Evolutionary conservation across 2,329 filamentous ascomycete genomes (phyloP).

Genomic region (Stachybotrys elegans): DNA sequence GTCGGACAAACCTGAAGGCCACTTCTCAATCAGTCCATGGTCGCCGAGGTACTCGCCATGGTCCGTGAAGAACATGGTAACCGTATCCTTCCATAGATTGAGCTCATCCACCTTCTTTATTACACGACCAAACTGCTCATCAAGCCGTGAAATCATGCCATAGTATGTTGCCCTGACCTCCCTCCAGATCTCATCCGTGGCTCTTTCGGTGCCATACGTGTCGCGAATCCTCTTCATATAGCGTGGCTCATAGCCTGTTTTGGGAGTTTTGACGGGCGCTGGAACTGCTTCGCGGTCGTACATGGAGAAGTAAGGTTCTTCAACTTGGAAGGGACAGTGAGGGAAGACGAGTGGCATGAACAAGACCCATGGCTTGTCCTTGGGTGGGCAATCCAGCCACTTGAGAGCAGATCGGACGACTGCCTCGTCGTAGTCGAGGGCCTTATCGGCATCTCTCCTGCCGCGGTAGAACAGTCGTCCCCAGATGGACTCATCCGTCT

Average conservation of each 20-base stretch:
- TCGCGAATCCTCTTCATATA: conserved; percentile 35
- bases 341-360: conserved; percentile 39
- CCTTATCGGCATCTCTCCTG: conserved; percentile 26
- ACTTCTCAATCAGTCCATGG: conserved; percentile 43
- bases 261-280: conserved; percentile 3
- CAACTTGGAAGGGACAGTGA: conserved; percentile 41
- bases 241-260: conserved; percentile 36
- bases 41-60: conserved; percentile 44
- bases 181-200: conserved; percentile 35
- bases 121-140: conserved; percentile 39
- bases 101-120: conserved; percentile 26
- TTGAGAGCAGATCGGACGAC: conserved; percentile 33
- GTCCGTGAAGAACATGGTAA: conserved; percentile 39
- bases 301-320: conserved; percentile 43
- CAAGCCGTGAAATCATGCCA: conserved; percentile 40
- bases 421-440: conserved; percentile 39
- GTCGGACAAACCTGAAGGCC: conserved; percentile 38
- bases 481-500: conserved; percentile 30
- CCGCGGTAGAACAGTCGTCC: conserved; percentile 36
- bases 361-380: conserved; percentile 34
- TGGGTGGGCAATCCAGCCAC: conserved; percentile 37
- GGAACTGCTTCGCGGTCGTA: conserved; percentile 30
- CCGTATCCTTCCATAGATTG: conserved; percentile 30
- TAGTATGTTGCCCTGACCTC: conserved; percentile 41
- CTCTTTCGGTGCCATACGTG: conserved; percentile 31